Evolutionary conservation across 2,329 filamentous ascomycete species (phyloP).

Genomic region (Ilyonectria mors-panacis): DNA sequence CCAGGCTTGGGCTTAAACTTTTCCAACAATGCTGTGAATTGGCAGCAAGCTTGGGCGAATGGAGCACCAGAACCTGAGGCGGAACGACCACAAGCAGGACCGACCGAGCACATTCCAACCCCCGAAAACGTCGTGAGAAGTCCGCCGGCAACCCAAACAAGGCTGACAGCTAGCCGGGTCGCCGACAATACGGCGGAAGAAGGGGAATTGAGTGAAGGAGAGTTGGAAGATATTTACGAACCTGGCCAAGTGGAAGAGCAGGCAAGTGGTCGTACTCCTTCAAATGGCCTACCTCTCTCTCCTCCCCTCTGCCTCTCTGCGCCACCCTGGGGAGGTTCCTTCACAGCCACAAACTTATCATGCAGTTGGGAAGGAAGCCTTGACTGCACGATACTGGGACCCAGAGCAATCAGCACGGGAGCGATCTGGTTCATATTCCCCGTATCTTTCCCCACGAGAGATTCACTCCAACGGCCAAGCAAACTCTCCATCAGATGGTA

Average conservation of each 20-base stretch:
- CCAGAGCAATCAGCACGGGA: conserved; percentile 54
- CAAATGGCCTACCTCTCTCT: neutral
- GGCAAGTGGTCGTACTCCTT: neutral
- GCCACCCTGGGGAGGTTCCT: neutral
- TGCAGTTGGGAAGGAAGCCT: neutral
- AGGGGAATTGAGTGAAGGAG: conserved; percentile 82
- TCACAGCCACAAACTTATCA: neutral
- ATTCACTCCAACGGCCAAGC: conserved; percentile 48
- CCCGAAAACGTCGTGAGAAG: neutral
- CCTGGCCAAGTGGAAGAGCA: conserved; percentile 47
- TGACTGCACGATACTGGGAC: neutral
- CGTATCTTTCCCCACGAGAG: conserved; percentile 66
- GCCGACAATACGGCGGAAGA: conserved; percentile 68
- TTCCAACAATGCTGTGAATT: conserved; percentile 33
- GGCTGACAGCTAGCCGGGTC: conserved; percentile 7
- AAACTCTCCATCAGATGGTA: conserved; percentile 28
- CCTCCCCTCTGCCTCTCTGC: neutral
- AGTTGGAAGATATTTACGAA: conserved; percentile 72
- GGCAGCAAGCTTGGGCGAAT: conserved; percentile 37
- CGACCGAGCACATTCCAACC: neutral
- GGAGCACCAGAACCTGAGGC: conserved; percentile 19
- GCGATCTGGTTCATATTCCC: conserved; percentile 68
- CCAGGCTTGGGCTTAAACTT: conserved; percentile 53
- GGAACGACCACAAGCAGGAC: neutral
- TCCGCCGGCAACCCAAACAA: conserved; percentile 14